A percentile compares a stretch with the other conserved stretches of the same genome.
Conservation (phyloP, 2,329 filamentous ascomycete genomes). For the Penicillium sp. region DNA sequence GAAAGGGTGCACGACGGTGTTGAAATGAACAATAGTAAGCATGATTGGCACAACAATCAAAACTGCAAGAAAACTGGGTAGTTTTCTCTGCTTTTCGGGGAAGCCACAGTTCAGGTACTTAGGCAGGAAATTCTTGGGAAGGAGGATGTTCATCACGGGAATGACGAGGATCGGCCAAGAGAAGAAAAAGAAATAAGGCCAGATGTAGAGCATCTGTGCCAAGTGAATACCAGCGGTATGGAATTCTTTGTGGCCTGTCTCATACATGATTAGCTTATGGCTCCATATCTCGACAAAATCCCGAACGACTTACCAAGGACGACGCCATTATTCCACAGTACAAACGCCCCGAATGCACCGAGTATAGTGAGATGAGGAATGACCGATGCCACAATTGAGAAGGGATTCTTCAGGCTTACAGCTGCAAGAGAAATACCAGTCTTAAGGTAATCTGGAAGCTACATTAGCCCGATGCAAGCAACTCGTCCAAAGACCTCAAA, state of each 20-base stretch:
- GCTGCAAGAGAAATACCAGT: conserved; percentile 64
- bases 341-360: conserved; percentile 69
- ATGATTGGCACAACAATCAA: conserved; percentile 45
- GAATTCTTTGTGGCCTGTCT: conserved; percentile 83
- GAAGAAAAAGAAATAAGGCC: conserved; percentile 88
- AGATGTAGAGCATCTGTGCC: conserved; percentile 93
- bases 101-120: conserved; percentile 38
- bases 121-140: conserved; percentile 36
- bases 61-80: conserved; percentile 43
- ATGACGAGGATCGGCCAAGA: conserved; percentile 75
- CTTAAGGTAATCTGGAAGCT: conserved; percentile 48
- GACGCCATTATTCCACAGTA: conserved; percentile 85
- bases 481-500: background rate
- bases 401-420: conserved; percentile 52
- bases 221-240: conserved; percentile 87
- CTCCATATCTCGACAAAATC: background rate
- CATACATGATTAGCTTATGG: background rate
- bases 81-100: conserved; percentile 30
- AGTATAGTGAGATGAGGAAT: conserved; percentile 64
- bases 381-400: conserved; percentile 41
- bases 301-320: conserved; percentile 67
- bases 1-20: conserved; percentile 94
- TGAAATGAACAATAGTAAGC: conserved; percentile 65
- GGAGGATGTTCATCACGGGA: conserved; percentile 47
- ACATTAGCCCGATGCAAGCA: conserved; percentile 24